Percentiles rank a stretch among this genome's conserved stretches.
phyloP scores from a whole-genome alignment of 805 yeast species.

The Candida multigemmis region DNA sequence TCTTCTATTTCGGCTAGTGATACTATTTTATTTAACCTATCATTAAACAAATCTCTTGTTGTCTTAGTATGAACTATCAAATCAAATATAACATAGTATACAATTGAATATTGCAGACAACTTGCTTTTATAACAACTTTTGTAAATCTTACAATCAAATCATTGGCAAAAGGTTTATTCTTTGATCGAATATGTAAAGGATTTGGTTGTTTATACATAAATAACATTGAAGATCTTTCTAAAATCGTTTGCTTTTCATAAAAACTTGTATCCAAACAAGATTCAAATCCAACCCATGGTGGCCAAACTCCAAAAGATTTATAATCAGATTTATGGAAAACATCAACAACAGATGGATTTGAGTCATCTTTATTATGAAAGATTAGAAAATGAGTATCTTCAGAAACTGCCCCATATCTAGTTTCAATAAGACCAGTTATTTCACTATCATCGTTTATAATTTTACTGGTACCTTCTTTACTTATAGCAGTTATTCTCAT shows the following conservation, averaged over 20 bases:
- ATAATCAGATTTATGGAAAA: too few relatives aligned
- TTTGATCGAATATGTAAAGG: conserved; percentile 32
- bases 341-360: conserved; percentile 41
- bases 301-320: too few relatives aligned
- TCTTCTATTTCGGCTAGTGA: conserved; percentile 27
- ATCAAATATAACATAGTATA: conserved; percentile 26
- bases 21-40: conserved; percentile 28
- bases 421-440: conserved; percentile 40
- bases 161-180: conserved; percentile 13
- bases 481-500: conserved; percentile 39
- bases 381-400: conserved; percentile 48
- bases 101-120: conserved; percentile 26
- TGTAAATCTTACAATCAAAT: conserved; percentile 22
- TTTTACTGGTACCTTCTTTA: conserved; percentile 29
- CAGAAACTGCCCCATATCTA: conserved; percentile 45
- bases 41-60: conserved; percentile 21
- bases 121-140: conserved; percentile 30
- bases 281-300: conserved; percentile 76
- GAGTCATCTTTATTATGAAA: conserved; percentile 38
- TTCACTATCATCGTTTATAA: conserved; percentile 21
- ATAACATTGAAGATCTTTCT: conserved; percentile 30
- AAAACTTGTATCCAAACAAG: conserved; percentile 42
- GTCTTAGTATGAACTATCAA: conserved; percentile 20
- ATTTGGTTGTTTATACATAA: conserved; percentile 44
- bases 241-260: conserved; percentile 18